Evolutionary conservation across 2,329 filamentous ascomycete genomes (phyloP).

Genomic region (Aspergillus fischeri): DNA sequence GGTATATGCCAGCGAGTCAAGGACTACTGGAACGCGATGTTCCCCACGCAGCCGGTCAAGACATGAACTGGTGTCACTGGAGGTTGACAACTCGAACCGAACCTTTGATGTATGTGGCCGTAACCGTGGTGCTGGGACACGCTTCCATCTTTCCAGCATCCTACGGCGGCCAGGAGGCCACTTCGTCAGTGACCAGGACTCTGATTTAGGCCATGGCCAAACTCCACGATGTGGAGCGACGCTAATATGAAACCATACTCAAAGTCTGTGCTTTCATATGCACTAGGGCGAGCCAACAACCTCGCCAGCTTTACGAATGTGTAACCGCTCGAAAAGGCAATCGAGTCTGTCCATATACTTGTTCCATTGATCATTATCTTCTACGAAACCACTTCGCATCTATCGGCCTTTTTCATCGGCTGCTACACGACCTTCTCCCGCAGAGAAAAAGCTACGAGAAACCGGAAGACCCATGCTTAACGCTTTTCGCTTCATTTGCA

Average conservation of each 20-base stretch:
- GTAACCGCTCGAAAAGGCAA: not conserved
- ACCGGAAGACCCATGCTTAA: not conserved
- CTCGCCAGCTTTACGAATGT: not conserved
- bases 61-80: not conserved
- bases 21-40: constrained; percentile 35
- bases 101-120: not conserved
- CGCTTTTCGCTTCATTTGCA: not conserved
- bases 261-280: not conserved
- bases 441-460: not conserved
- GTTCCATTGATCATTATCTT: not conserved
- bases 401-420: not conserved
- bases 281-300: not conserved
- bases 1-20: constrained; percentile 31
- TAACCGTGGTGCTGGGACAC: not conserved
- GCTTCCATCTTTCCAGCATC: not conserved
- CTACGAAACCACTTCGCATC: not conserved
- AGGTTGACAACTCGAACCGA: not conserved
- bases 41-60: constrained; percentile 8
- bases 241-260: not conserved
- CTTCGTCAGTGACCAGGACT: not conserved
- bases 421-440: not conserved
- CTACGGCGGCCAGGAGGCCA: no score
- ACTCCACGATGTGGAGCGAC: not conserved
- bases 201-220: not conserved
- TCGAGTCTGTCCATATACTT: not conserved